Evolutionary conservation across 1,284 basidiomycete genomes (phyloP).

Genomic region (Xerocomus nothofagi): DNA sequence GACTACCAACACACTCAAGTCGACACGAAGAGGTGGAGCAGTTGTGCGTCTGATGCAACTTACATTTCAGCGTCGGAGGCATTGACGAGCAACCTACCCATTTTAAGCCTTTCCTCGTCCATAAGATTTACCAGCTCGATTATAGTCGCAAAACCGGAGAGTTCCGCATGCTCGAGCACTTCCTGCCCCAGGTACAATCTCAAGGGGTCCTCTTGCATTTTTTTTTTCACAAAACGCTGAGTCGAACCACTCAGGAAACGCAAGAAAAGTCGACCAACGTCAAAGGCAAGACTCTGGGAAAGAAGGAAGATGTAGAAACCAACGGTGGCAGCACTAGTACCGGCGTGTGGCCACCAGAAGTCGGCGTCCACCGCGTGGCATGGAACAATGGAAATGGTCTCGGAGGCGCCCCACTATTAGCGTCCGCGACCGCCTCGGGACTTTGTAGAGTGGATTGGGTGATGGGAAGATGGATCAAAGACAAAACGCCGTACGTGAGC

Average conservation of each 20-base stretch:
- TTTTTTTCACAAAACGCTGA: not conserved
- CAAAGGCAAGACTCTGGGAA: conserved; percentile 35
- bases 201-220: not conserved
- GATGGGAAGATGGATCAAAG: conserved; percentile 64
- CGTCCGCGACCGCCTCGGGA: conserved; percentile 79
- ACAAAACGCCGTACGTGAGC: conserved; percentile 60
- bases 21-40: conserved; percentile 64
- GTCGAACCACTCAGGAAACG: conserved; percentile 47
- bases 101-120: conserved; percentile 68
- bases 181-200: conserved; percentile 65
- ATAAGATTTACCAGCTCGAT: conserved; percentile 85
- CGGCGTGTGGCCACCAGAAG: conserved; percentile 74
- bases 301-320: conserved; percentile 28
- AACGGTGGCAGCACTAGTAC: conserved; percentile 37
- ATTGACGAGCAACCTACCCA: conserved; percentile 1
- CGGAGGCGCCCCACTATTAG: conserved; percentile 64
- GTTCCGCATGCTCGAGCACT: conserved; percentile 82
- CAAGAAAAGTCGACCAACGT: conserved; percentile 50
- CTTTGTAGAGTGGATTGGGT: conserved; percentile 82
- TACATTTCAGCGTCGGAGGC: not conserved
- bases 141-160: conserved; percentile 71
- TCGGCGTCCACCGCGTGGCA: conserved; percentile 70
- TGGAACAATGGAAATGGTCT: conserved; percentile 83
- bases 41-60: conserved; percentile 49
- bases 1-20: conserved; percentile 69